Conservation (phyloP, 1,139 yeast species). For the Kodamaea fungicola region DNA sequence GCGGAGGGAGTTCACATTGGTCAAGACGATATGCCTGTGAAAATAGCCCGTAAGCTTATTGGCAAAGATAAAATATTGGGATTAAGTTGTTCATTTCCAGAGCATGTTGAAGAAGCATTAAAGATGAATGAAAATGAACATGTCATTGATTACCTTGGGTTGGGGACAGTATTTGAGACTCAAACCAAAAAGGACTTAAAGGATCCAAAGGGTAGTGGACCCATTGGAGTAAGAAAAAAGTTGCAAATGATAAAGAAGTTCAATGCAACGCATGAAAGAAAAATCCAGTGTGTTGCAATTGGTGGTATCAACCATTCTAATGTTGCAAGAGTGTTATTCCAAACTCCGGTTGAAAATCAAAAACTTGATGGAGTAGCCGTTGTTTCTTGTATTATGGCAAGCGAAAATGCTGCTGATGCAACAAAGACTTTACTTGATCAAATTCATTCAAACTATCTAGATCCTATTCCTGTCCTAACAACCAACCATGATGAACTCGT, state of each 20-base stretch:
- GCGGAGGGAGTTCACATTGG: slow-evolving; percentile 96
- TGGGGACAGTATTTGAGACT: slow-evolving; percentile 81
- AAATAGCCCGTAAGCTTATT: slow-evolving; percentile 54
- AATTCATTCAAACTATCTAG: slow-evolving; percentile 1
- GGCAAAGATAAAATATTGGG: slow-evolving; percentile 81
- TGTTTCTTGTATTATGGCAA: slow-evolving; percentile 83
- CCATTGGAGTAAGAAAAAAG: slow-evolving; percentile 59
- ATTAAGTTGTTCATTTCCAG: slow-evolving; percentile 61
- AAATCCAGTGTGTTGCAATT: slow-evolving; percentile 66
- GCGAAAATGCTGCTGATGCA: slow-evolving; percentile 52
- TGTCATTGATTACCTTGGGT: slow-evolving; percentile 77
- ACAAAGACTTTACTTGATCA: slow-evolving; percentile 33
- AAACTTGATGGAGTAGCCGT: slow-evolving; percentile 77
- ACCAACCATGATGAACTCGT: background rate
- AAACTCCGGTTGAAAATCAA: slow-evolving; percentile 46
- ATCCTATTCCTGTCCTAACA: background rate
- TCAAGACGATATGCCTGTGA: slow-evolving; percentile 81
- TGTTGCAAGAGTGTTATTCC: slow-evolving; percentile 52
- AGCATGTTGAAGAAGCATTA: slow-evolving; percentile 59
- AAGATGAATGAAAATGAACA: slow-evolving; percentile 26
- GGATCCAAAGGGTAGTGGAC: slow-evolving; percentile 52
- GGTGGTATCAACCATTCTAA: slow-evolving; percentile 81
- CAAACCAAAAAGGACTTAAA: slow-evolving; percentile 57
- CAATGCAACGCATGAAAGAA: slow-evolving; percentile 20
- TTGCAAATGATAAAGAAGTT: slow-evolving; percentile 44